Conservation (phyloP, 352 stramenopile genomes). For the Globisporangium radiosum region DNA sequence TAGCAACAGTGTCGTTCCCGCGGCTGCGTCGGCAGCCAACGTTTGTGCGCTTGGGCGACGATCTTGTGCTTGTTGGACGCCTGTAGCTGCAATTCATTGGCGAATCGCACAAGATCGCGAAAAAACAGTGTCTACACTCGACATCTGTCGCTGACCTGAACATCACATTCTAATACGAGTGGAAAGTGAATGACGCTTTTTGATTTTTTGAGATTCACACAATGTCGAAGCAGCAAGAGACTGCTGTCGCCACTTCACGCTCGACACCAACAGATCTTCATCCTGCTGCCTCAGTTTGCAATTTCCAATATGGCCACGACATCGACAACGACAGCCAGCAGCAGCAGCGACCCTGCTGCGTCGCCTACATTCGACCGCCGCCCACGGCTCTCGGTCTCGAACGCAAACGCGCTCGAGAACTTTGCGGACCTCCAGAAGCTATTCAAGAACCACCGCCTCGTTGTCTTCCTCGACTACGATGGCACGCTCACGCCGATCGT, state of each 20-base stretch:
- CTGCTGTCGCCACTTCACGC: no score
- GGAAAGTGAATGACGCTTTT: no score
- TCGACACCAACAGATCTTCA: neutral
- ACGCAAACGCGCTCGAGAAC: slow-evolving; percentile 71
- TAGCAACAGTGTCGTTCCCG: neutral
- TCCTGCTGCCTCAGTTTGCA: neutral
- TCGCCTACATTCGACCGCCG: slow-evolving; percentile 8
- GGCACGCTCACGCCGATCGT: slow-evolving; percentile 89
- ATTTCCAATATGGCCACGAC: neutral
- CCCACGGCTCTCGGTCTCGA: slow-evolving; percentile 52
- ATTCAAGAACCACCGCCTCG: slow-evolving; percentile 54
- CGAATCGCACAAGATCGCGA: no score
- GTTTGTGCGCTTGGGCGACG: slow-evolving; percentile 2
- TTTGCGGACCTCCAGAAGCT: slow-evolving; percentile 46
- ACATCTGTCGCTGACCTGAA: no score
- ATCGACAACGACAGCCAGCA: neutral
- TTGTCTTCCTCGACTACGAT: slow-evolving; percentile 88
- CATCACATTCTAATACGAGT: no score
- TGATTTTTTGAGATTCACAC: no score
- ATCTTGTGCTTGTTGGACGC: slow-evolving; percentile 13
- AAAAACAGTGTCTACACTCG: no score
- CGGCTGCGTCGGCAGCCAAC: neutral
- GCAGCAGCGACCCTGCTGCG: no score
- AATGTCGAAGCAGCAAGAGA: no score
- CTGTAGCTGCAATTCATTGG: neutral